Base-by-base conservation (phyloP, 192 early-diverging fungal genomes). In the Entophlyctis helioformis region DNA sequence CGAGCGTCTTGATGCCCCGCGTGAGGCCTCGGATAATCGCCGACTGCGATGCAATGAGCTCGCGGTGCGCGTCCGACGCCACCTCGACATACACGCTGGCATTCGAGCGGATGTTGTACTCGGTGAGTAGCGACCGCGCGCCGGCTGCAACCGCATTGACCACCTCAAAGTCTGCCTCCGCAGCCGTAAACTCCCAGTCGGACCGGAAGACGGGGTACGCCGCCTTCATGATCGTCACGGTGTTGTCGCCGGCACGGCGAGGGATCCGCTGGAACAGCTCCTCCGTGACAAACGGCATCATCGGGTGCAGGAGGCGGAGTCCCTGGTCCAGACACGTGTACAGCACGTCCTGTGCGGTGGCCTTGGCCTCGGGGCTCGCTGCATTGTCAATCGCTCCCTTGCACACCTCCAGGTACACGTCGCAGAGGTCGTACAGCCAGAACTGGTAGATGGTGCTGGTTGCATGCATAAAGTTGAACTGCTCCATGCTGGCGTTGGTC, bases 211-310 rank as follows among this genome's bases (percentile, higher is more conserved):
- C 59, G 23, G 84, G 84, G 51, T 73, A 86, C 34, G 50, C 44
- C 2, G 86, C 65, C 48, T 76, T 69, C 69, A 84, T 81, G 44
- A 98, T 96, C 12, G 87, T 69, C 26, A 54, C 45, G 3, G 46
- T 42, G 20, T 51, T 49, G 53, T 91, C 85, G 40, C 73, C 78
- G 25, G 72, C 62, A 42, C 91, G 82, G 18, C 88, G 78, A 19
- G 84, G 89, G 28, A 96, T 64, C 42, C 93, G 83, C 69, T 99
- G 96, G 73, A 80, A 99, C 58, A 99, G 73, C 71, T 99, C 96
- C 62, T 99, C 96, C 27, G 96, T 99, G 39, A 99, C 81, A 62
- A 86, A 99, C 15, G 96, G 96, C 88, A 95, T 96, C 70, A 99
- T 87, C 34, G 96, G 96, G 54, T 96, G 92, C 53, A 99, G 69